Conservation (phyloP, 345 rosid genomes). For the Acer negundo region DNA sequence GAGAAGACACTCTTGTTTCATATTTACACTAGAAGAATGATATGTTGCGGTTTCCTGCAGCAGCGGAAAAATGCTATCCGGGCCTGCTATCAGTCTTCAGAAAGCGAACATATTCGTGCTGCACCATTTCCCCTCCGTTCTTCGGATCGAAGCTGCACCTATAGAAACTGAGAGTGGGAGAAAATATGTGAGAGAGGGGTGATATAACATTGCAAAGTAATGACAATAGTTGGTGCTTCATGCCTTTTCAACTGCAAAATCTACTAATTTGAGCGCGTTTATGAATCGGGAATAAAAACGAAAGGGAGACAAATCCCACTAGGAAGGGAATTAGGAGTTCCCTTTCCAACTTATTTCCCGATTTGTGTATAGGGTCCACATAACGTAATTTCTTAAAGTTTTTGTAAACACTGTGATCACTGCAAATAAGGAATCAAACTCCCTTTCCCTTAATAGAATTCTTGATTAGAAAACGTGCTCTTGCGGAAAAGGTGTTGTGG, state of each 20-base stretch:
- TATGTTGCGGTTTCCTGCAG: not conserved
- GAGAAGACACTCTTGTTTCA: not conserved
- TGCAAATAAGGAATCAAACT: no score
- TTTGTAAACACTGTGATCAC: no score
- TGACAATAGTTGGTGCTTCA: not conserved
- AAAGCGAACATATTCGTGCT: slow-evolving; percentile 60
- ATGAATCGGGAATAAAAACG: no score
- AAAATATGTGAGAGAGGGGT: not conserved
- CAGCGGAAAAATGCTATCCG: slow-evolving; percentile 16
- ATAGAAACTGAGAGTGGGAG: slow-evolving; percentile 47
- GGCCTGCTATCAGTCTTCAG: slow-evolving; percentile 40
- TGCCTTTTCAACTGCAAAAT: not conserved
- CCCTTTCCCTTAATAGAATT: no score
- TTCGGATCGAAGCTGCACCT: slow-evolving; percentile 67
- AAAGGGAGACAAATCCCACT: no score
- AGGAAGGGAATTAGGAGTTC: no score
- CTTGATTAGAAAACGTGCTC: no score
- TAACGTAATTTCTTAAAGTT: no score
- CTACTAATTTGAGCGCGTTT: no score
- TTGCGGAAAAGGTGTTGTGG: not conserved
- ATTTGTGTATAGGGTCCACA: no score
- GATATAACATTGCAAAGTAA: not conserved
- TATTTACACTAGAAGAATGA: slow-evolving; percentile 2
- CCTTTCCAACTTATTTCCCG: no score
- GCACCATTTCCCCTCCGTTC: slow-evolving; percentile 64